phyloP scores from a whole-genome alignment of 2,329 filamentous ascomycete species.

The Apiospora hydei region DNA sequence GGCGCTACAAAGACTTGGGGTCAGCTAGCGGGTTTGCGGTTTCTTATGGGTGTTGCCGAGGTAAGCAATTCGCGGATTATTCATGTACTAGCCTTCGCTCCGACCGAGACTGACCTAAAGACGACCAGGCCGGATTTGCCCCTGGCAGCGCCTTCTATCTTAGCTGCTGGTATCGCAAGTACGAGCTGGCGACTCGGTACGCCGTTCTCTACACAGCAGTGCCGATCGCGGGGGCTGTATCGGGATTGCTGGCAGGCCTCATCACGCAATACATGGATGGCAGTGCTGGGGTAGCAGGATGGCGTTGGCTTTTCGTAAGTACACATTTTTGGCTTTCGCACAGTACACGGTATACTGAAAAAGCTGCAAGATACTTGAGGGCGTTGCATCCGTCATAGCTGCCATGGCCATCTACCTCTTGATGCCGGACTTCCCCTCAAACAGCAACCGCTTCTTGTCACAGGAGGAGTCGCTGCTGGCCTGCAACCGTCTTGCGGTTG shows the following conservation, averaged over 20 bases:
- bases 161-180: slow-evolving; percentile 35
- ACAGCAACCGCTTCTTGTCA: slow-evolving; percentile 30
- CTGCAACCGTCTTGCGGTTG: slow-evolving; percentile 34
- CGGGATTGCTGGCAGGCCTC: slow-evolving; percentile 32
- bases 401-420: slow-evolving; percentile 31
- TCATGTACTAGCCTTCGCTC: neutral
- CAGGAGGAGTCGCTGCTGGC: slow-evolving; percentile 34
- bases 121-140: slow-evolving; percentile 32
- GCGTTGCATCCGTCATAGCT: slow-evolving; percentile 27
- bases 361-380: slow-evolving; percentile 30
- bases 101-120: neutral
- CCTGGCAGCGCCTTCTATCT: slow-evolving; percentile 37
- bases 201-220: slow-evolving; percentile 35
- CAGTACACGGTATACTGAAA: neutral
- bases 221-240: slow-evolving; percentile 34
- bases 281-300: slow-evolving; percentile 34
- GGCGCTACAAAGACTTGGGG: slow-evolving; percentile 35
- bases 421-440: slow-evolving; percentile 36
- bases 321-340: accelerated
- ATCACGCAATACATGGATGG: slow-evolving; percentile 37
- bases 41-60: slow-evolving; percentile 35
- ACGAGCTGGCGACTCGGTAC: slow-evolving; percentile 35
- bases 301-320: slow-evolving; percentile 40
- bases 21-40: slow-evolving; percentile 33
- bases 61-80: neutral